These are phyloP conservation scores for Xylaria polymorpha DNA, from an alignment of 2,329 filamentous ascomycete species.

Conservation along the genomic window DNA sequence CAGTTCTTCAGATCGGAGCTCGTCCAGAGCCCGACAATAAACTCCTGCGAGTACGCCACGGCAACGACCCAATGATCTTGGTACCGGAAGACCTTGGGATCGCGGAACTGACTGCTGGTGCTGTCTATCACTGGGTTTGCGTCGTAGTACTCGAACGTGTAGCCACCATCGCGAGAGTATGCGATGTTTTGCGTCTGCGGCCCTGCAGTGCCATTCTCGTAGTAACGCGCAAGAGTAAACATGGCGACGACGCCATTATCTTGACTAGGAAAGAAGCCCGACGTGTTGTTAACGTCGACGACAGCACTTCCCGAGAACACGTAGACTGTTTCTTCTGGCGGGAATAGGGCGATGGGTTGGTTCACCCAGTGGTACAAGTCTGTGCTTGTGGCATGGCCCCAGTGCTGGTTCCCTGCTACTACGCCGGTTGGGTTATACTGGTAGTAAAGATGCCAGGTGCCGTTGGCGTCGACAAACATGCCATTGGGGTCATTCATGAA, in stretches of 20 bases:
- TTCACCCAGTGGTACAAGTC: slow-evolving; percentile 74
- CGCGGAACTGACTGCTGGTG: slow-evolving; percentile 68
- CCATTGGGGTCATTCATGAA: slow-evolving; percentile 75
- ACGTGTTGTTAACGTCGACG: slow-evolving; percentile 72
- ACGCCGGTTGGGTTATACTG: slow-evolving; percentile 56
- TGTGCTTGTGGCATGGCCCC: slow-evolving; percentile 72
- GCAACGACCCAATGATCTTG: slow-evolving; percentile 68
- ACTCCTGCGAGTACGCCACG: slow-evolving; percentile 65
- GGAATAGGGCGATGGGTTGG: slow-evolving; percentile 70
- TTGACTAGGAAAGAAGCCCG: slow-evolving; percentile 71
- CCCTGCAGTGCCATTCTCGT: slow-evolving; percentile 53
- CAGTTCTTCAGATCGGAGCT: slow-evolving; percentile 69
- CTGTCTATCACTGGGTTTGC: slow-evolving; percentile 70
- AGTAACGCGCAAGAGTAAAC: slow-evolving; percentile 56
- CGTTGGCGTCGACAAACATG: slow-evolving; percentile 67
- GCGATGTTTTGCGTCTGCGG: slow-evolving; percentile 69
- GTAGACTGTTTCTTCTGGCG: slow-evolving; percentile 56
- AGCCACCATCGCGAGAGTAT: slow-evolving; percentile 71
- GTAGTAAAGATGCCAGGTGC: slow-evolving; percentile 73
- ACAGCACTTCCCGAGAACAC: slow-evolving; percentile 68
- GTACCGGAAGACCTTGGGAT: slow-evolving; percentile 73
- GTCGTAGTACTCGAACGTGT: slow-evolving; percentile 69
- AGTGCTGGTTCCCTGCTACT: slow-evolving; percentile 60
- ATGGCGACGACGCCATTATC: slow-evolving; percentile 72
- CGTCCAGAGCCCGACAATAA: slow-evolving; percentile 70